Conservation (phyloP, 2,329 filamentous ascomycete genomes). For the Trichoderma pleuroti region DNA sequence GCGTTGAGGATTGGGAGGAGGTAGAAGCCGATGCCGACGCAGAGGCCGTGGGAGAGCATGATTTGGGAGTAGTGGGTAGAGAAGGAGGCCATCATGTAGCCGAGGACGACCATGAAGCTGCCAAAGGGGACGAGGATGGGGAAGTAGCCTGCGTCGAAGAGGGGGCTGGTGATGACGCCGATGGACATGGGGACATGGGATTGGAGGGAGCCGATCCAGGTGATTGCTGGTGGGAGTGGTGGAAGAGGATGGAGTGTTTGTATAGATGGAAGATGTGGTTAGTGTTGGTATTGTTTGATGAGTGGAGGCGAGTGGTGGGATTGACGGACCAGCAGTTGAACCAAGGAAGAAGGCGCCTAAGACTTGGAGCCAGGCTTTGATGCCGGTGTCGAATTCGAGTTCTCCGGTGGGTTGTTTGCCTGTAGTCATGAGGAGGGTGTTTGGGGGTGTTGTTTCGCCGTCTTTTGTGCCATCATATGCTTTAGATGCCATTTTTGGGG, state of each 20-base stretch:
- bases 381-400: not conserved
- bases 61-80: not conserved
- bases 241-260: not conserved
- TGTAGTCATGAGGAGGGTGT: not conserved
- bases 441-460: not conserved
- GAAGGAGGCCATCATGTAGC: not conserved
- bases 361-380: not conserved
- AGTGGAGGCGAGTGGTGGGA: not conserved
- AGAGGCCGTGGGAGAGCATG: not conserved
- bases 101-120: not conserved
- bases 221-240: not conserved
- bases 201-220: not conserved
- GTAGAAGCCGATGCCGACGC: conserved; percentile 38
- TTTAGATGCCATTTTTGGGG: not conserved
- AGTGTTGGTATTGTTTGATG: not conserved
- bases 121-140: not conserved
- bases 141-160: not conserved
- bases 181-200: not conserved
- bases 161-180: not conserved
- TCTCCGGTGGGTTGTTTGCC: not conserved
- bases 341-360: not conserved
- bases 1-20: conserved; percentile 46
- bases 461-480: not conserved
- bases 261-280: not conserved
- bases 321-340: not conserved